Conservation (phyloP, 257 asterid species). For the Solanum lycopersicoides region DNA sequence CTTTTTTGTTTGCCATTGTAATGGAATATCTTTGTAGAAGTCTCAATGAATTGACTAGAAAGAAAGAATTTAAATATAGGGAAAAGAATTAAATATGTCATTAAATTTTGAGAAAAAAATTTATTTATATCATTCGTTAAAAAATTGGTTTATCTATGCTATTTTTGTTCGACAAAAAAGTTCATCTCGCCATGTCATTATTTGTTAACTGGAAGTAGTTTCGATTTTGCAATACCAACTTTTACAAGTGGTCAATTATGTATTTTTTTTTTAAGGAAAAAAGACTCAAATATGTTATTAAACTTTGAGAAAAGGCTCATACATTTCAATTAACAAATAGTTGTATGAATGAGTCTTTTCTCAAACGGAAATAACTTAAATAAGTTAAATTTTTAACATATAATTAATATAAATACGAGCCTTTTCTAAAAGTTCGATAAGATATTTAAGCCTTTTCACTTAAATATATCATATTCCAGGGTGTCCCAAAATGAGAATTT, state of each 20-base stretch:
- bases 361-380: neutral
- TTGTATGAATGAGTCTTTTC: neutral
- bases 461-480: neutral
- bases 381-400: no score
- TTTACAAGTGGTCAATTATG: neutral
- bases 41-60: neutral
- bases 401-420: no score
- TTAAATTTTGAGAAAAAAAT: no score
- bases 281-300: neutral
- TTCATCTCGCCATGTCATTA: no score
- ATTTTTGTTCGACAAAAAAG: neutral
- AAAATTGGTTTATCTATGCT: no score
- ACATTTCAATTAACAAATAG: no score
- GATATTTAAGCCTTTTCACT: neutral
- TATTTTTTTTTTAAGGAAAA: no score
- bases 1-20: neutral
- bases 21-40: neutral
- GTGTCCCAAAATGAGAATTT: neutral
- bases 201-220: no score
- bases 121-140: no score
- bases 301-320: neutral
- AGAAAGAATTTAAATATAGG: no score
- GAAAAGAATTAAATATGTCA: no score
- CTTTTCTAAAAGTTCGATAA: no score
- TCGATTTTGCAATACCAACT: neutral